phyloP scores from a whole-genome alignment of 257 asterid genomes.

The Solanum pinnatisectum region DNA sequence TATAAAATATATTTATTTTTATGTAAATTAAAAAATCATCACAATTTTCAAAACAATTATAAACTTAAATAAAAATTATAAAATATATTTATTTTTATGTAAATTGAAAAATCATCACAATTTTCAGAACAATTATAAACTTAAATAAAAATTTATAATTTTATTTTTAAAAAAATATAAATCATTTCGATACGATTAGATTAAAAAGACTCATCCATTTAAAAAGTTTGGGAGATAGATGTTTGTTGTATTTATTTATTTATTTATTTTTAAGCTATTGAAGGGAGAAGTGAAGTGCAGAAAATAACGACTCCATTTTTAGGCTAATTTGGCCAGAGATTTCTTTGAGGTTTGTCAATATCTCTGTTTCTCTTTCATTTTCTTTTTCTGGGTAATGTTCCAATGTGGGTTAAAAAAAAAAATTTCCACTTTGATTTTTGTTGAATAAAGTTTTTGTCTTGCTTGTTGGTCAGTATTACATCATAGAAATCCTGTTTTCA shows the following conservation, averaged over 20 bases:
- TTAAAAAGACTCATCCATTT: background rate
- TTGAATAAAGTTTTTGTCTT: background rate
- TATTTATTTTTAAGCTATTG: too few relatives aligned
- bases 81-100: too few relatives aligned
- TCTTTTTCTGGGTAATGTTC: background rate
- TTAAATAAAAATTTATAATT: too few relatives aligned
- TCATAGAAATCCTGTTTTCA: background rate
- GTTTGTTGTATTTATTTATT: too few relatives aligned
- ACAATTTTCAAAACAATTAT: too few relatives aligned
- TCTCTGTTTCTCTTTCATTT: background rate
- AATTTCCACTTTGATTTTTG: background rate
- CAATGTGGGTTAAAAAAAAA: background rate
- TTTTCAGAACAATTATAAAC: too few relatives aligned
- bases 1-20: too few relatives aligned
- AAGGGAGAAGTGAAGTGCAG: background rate
- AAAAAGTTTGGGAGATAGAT: too few relatives aligned
- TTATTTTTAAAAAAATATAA: too few relatives aligned
- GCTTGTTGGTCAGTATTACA: background rate
- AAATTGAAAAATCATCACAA: too few relatives aligned
- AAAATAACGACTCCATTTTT: background rate
- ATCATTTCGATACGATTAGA: background rate
- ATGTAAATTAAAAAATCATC: too few relatives aligned
- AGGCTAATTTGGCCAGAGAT: background rate
- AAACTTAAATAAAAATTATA: too few relatives aligned
- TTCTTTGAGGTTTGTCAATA: background rate